Evolutionary conservation across 176 grass and related monocot genomes (phyloP).

Genomic region (Musa troglodytarum): DNA sequence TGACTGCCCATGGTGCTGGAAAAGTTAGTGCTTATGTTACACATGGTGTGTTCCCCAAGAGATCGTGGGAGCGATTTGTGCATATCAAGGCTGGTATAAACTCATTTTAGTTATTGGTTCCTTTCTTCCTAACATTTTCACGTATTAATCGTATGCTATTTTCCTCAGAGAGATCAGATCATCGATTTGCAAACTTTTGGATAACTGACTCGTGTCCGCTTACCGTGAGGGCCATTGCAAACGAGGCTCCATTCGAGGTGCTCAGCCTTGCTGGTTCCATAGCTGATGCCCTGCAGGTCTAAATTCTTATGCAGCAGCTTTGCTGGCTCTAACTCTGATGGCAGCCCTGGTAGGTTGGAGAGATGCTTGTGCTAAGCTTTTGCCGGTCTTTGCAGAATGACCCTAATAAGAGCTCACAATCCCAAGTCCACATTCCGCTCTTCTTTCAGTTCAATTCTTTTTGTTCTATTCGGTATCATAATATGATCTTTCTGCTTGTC

Average conservation of each 20-base stretch:
- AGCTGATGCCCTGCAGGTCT: conserved; percentile 80
- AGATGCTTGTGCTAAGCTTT: neutral
- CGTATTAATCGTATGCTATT: neutral
- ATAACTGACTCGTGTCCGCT: conserved; percentile 90
- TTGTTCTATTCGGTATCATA: neutral
- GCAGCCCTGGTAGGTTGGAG: neutral
- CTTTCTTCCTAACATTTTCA: neutral
- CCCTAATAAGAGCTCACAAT: too few relatives aligned
- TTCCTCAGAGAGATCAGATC: conserved; percentile 48
- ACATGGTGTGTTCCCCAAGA: conserved; percentile 88
- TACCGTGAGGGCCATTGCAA: conserved; percentile 58
- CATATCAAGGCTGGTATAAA: conserved; percentile 58
- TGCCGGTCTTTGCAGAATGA: too few relatives aligned
- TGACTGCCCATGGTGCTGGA: conserved; percentile 82
- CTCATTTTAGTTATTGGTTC: conserved; percentile 6
- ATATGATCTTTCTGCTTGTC: neutral
- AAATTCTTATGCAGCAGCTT: neutral
- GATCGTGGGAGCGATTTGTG: conserved; percentile 76
- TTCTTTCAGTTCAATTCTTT: neutral
- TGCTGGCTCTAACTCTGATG: neutral
- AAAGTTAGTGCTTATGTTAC: conserved; percentile 95
- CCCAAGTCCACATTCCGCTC: neutral
- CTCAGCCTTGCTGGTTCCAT: conserved; percentile 77
- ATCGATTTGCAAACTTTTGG: conserved; percentile 83
- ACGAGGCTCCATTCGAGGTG: conserved; percentile 69